Conservation (phyloP, 441 rosid species). For the Adansonia rubrostipa region DNA sequence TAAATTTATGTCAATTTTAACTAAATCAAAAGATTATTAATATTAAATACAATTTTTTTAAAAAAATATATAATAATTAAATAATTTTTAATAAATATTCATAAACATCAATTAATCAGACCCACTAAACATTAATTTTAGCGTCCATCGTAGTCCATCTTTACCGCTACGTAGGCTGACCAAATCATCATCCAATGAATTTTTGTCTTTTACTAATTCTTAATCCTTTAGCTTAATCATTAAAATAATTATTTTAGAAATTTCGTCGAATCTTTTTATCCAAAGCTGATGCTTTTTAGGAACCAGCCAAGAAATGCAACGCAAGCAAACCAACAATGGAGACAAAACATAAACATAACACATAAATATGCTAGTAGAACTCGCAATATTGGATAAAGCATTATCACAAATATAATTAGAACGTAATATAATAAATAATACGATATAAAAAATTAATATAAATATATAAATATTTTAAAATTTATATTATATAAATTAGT, state of each 20-base stretch:
- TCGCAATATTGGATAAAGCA: no score
- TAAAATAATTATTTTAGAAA: neutral
- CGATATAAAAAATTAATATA: no score
- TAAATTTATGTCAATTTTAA: no score
- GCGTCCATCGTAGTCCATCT: slow-evolving; percentile 18
- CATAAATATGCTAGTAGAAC: no score
- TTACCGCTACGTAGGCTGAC: slow-evolving; percentile 4
- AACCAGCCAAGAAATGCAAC: slow-evolving; percentile 30
- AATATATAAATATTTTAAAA: no score
- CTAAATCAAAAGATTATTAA: no score
- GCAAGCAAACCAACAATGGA: neutral
- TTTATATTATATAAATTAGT: no score
- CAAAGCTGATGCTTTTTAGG: slow-evolving; percentile 19
- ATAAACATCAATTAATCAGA: neutral
- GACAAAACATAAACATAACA: neutral
- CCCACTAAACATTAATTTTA: neutral
- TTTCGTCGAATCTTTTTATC: neutral
- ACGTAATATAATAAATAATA: no score
- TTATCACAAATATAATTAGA: no score
- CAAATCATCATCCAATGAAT: neutral
- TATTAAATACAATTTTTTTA: no score
- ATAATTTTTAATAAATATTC: no score
- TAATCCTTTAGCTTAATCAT: neutral
- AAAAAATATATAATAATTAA: no score
- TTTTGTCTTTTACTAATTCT: slow-evolving; percentile 16